Conservation (phyloP, 2,329 filamentous ascomycete genomes). For the Sporothrix dimorphospora region DNA sequence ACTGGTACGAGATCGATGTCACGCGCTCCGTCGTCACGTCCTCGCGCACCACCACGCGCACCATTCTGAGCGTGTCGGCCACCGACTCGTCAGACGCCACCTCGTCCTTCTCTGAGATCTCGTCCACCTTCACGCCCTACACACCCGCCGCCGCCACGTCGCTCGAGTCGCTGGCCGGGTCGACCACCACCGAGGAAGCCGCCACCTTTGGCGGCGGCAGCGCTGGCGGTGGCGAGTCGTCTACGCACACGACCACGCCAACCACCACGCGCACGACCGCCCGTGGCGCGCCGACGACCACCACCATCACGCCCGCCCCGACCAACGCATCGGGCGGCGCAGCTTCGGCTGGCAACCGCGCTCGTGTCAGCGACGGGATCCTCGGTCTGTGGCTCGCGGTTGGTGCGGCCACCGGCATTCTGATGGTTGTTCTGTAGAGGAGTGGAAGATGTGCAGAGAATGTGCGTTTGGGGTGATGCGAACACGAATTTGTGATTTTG, state of each 20-base stretch:
- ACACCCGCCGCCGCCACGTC: conserved; percentile 36
- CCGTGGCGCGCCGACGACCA: not conserved
- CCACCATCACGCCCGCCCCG: not conserved
- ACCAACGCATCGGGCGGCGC: not conserved
- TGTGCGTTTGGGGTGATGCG: not conserved
- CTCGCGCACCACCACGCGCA: conserved; percentile 28
- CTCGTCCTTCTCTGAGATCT: conserved; percentile 33
- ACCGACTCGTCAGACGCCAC: conserved; percentile 34
- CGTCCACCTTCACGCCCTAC: conserved; percentile 32
- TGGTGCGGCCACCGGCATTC: not conserved
- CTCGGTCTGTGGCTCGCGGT: not conserved
- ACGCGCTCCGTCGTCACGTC: conserved; percentile 36
- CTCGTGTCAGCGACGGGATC: not conserved
- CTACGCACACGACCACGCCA: not conserved
- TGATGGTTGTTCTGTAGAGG: conserved; percentile 25
- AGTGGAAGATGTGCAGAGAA: not conserved
- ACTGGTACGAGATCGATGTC: conserved; percentile 34
- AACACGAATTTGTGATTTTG: not conserved
- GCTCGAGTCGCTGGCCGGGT: conserved; percentile 35
- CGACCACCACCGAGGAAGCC: conserved; percentile 26
- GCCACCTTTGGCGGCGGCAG: conserved; percentile 9
- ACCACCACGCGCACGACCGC: not conserved
- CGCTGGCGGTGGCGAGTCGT: not conserved
- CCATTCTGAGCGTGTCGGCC: conserved; percentile 33
- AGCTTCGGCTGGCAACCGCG: not conserved